A percentile compares a stretch with the other conserved stretches of the same genome.
Evolutionary conservation across 129 eudicot species (phyloP).

Genomic region (Ambrosia artemisiifolia): DNA sequence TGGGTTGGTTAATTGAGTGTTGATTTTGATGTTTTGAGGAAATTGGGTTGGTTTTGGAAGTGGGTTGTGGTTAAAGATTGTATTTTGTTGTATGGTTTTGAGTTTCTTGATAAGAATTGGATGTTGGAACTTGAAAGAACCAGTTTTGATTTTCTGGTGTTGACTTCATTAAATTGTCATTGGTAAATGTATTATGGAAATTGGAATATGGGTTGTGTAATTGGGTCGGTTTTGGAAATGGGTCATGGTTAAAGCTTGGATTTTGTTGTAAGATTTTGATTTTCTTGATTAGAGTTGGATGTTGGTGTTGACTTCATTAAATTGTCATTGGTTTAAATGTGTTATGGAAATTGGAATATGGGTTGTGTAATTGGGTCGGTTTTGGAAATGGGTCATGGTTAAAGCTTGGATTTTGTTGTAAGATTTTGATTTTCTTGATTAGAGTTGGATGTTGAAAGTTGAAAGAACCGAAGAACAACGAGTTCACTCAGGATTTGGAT

Average conservation of each 20-base stretch:
- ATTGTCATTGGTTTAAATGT: not conserved
- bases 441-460: not conserved
- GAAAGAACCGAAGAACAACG: not conserved
- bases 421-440: not conserved
- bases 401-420: constrained; percentile 14
- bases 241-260: constrained; percentile 21
- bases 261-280: constrained; percentile 9
- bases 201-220: constrained; percentile 17
- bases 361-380: constrained; percentile 10
- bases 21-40: not conserved
- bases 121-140: not conserved
- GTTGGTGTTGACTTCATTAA: not conserved
- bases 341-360: not conserved
- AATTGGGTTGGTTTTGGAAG: not conserved
- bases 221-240: constrained; percentile 2
- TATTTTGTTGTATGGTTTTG: not conserved
- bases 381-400: constrained; percentile 20
- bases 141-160: constrained; percentile 9
- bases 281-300: constrained; percentile 4
- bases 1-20: not conserved
- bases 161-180: not conserved
- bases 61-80: constrained; percentile 22
- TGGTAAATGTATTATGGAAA: not conserved
- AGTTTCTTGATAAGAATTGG: not conserved
- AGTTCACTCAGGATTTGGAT: not conserved